phyloP scores from a whole-genome alignment of 2,329 filamentous ascomycete species.

The Anisogramma anomala region DNA sequence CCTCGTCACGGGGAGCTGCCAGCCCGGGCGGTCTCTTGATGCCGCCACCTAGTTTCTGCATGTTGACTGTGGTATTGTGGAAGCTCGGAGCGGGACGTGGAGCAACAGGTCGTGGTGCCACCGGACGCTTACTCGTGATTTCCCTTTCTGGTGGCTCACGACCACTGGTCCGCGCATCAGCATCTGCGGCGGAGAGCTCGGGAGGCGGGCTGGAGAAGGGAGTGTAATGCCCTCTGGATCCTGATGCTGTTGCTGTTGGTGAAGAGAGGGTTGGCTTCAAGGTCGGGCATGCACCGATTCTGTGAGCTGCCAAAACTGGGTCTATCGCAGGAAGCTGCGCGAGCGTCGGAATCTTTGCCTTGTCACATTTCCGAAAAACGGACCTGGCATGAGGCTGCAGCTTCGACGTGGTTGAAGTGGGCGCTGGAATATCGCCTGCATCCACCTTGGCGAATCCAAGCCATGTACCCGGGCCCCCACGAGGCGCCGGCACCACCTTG shows the following conservation, averaged over 20 bases:
- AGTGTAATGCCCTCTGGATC: conserved; percentile 35
- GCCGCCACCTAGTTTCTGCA: conserved; percentile 23
- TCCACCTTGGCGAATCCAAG: conserved; percentile 5
- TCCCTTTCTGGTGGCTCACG: conserved; percentile 10
- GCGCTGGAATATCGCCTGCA: background rate
- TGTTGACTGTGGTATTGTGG: conserved; percentile 40
- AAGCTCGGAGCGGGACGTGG: conserved; percentile 33
- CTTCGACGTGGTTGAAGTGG: background rate
- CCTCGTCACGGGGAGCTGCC: conserved; percentile 24
- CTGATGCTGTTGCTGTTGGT: conserved; percentile 17
- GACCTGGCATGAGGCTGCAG: background rate
- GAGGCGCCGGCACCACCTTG: conserved; percentile 15
- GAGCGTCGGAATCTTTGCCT: background rate
- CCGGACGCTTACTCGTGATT: conserved; percentile 17
- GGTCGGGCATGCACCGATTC: conserved; percentile 28
- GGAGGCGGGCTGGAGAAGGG: conserved; percentile 49
- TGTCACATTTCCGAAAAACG: background rate
- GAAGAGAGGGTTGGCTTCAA: conserved; percentile 22
- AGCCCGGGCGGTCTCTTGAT: conserved; percentile 35
- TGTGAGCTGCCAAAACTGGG: conserved; percentile 24
- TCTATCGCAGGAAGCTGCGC: background rate
- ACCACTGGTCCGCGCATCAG: conserved; percentile 14
- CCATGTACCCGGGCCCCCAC: conserved; percentile 9
- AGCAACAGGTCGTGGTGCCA: conserved; percentile 20
- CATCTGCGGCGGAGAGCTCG: conserved; percentile 18